Conservation (phyloP, 192 early-diverging fungal genomes). For the Linnemannia elongata region DNA sequence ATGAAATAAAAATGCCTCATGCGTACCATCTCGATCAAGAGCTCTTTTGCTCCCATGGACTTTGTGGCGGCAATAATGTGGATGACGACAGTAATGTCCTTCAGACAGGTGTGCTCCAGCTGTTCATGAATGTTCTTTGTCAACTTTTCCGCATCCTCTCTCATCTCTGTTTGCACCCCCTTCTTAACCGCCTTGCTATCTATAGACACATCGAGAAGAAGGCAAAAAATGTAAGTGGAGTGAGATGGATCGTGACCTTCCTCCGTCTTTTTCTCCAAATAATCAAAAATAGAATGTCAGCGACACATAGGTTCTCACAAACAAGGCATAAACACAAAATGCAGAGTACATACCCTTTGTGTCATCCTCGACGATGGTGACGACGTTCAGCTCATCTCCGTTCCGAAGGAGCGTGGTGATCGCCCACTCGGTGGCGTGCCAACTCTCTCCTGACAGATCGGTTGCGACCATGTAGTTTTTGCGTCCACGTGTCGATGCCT, state of each 20-base stretch:
- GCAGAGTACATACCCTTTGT: constrained; percentile 31
- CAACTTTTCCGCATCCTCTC: constrained; percentile 54
- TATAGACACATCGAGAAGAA: background rate
- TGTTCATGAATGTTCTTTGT: constrained; percentile 56
- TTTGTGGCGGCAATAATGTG: constrained; percentile 56
- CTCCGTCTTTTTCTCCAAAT: background rate
- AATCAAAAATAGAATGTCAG: constrained; percentile 9
- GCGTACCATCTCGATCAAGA: constrained; percentile 51
- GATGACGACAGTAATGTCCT: constrained; percentile 49
- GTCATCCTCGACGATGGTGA: constrained; percentile 61
- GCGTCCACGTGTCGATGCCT: constrained; percentile 35
- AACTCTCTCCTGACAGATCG: constrained; percentile 66
- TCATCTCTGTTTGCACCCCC: constrained; percentile 52
- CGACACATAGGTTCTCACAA: background rate
- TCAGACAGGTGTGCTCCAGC: constrained; percentile 44
- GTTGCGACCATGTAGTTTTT: constrained; percentile 64
- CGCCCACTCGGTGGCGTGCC: constrained; percentile 68
- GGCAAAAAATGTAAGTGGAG: background rate
- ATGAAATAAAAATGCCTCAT: background rate
- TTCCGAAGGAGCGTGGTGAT: constrained; percentile 64
- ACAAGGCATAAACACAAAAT: background rate
- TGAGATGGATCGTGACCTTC: background rate
- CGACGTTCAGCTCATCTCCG: constrained; percentile 62
- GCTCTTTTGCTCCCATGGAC: constrained; percentile 51
- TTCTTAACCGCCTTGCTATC: constrained; percentile 39